Conservation (phyloP, 2,329 filamentous ascomycete species). For the Herpotrichia juniperi region DNA sequence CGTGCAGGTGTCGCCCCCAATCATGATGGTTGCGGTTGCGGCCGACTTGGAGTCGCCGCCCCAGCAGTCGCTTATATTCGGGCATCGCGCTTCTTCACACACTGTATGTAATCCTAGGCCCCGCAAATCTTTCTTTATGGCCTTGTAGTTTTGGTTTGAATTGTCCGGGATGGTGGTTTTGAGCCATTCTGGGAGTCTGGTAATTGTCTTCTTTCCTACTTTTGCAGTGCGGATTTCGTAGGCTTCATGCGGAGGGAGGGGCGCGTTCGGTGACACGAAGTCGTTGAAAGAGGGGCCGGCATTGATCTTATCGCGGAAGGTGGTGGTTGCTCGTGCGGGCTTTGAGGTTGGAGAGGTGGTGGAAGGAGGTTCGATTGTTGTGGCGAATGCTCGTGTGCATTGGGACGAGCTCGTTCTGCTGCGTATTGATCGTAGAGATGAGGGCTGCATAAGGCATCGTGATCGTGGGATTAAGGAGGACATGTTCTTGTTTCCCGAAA, state of each 20-base stretch:
- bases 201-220: conserved; percentile 69
- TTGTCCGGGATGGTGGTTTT: conserved; percentile 92
- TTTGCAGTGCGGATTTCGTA: conserved; percentile 67
- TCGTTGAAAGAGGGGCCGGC: conserved; percentile 68
- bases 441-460: conserved; percentile 35
- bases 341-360: conserved; percentile 28
- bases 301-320: conserved; percentile 68
- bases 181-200: conserved; percentile 87
- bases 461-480: conserved; percentile 39
- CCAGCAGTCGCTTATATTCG: conserved; percentile 98
- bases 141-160: conserved; percentile 82
- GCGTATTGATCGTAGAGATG: conserved; percentile 23
- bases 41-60: conserved; percentile 86
- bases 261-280: conserved; percentile 59
- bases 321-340: conserved; percentile 53
- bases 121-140: conserved; percentile 90
- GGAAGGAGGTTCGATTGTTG: conserved; percentile 34
- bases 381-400: conserved; percentile 39
- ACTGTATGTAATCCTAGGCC: conserved; percentile 92
- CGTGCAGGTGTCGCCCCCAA: conserved; percentile 99
- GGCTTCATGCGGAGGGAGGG: conserved; percentile 56
- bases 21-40: conserved; percentile 97
- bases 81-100: conserved; percentile 95
- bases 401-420: conserved; percentile 18
- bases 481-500: conserved; percentile 22